Percentiles rank a stretch among this genome's conserved stretches.
Conservation (phyloP, 73 alveolate genomes). For the Symbiodinium pilosum region DNA sequence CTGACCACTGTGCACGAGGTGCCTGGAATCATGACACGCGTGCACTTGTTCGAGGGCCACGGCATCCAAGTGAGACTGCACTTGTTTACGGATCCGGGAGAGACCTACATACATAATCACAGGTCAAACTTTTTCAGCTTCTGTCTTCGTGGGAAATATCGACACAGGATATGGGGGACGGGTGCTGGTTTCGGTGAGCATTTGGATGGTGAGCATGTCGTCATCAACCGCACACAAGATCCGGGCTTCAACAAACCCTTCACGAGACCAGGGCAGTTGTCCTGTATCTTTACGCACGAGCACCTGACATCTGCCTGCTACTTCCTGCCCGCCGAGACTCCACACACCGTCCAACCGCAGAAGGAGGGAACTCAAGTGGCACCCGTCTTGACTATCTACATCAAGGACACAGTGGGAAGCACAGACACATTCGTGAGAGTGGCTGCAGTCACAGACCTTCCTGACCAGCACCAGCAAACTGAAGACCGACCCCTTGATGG, state of each 20-base stretch:
- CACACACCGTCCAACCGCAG: slow-evolving; percentile 7
- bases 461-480: background rate
- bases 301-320: background rate
- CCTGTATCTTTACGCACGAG: background rate
- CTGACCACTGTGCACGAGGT: background rate
- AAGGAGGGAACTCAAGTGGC: background rate
- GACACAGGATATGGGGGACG: slow-evolving; percentile 27
- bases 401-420: background rate
- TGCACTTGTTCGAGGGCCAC: background rate
- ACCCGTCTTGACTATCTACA: background rate
- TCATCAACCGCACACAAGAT: background rate
- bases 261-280: background rate
- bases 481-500: background rate
- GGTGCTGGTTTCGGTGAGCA: background rate
- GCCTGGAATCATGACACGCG: slow-evolving; percentile 44
- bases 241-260: background rate
- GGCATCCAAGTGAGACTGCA: slow-evolving; percentile 35
- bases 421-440: background rate
- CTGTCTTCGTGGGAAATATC: background rate
- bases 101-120: slow-evolving; percentile 58
- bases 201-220: background rate
- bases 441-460: background rate
- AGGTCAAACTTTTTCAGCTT: slow-evolving; percentile 19
- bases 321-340: background rate
- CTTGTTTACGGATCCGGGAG: background rate